Percentiles rank a stretch among this genome's conserved stretches.
Conservation (phyloP, 805 yeast genomes). For the Jamesozyma rosinii region DNA sequence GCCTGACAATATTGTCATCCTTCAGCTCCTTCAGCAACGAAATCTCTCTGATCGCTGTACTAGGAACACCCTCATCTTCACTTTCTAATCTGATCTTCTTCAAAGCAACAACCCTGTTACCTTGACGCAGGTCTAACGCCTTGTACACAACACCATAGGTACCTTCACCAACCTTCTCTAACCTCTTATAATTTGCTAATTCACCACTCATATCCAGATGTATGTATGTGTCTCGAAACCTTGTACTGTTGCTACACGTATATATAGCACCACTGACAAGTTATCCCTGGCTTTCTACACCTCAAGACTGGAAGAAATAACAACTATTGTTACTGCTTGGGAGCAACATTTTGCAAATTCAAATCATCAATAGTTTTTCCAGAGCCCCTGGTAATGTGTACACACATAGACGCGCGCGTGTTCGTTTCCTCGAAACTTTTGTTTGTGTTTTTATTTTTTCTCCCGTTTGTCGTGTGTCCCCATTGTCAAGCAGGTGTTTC, state of each 20-base stretch:
- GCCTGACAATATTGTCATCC: constrained; percentile 84
- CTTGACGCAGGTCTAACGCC: constrained; percentile 72
- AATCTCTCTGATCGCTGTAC: constrained; percentile 94
- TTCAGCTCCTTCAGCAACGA: constrained; percentile 90
- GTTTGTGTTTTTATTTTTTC: no score
- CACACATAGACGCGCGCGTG: not conserved
- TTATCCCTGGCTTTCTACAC: not conserved
- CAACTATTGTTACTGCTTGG: not conserved
- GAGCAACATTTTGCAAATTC: not conserved
- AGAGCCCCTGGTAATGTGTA: not conserved
- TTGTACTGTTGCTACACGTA: not conserved
- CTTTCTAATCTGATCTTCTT: constrained; percentile 91
- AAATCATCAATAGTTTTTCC: not conserved
- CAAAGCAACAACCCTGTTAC: constrained; percentile 82
- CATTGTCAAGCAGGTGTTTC: no score
- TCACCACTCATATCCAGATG: constrained; percentile 58
- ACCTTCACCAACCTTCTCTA: constrained; percentile 96
- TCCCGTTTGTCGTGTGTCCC: not conserved
- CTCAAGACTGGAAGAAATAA: not conserved
- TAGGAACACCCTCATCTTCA: constrained; percentile 93
- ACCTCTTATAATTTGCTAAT: constrained; percentile 80
- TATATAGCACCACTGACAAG: not conserved
- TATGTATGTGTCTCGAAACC: not conserved
- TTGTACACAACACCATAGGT: constrained; percentile 98
- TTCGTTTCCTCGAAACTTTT: not conserved